These are phyloP conservation scores for Fusarium sp. DNA, from an alignment of 2,329 filamentous ascomycete genomes.

Conservation along the genomic window DNA sequence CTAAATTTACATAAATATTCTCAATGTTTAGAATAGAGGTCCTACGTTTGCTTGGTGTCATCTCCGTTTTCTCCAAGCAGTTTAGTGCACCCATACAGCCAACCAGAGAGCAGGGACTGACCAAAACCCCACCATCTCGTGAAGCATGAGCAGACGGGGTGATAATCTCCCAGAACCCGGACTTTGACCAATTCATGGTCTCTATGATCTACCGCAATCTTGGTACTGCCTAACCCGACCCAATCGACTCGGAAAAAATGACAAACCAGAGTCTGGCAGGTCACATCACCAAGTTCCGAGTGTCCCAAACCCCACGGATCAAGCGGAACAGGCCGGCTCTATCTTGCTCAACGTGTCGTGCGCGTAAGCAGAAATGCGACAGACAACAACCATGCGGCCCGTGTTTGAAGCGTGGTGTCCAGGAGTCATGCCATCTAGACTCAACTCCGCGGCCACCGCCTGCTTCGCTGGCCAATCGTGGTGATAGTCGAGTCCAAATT, in stretches of 20 bases:
- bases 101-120: background rate
- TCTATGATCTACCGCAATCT: rapidly evolving
- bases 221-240: rapidly evolving
- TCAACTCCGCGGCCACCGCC: rapidly evolving
- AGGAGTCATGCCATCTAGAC: background rate
- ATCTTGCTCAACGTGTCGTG: conserved; percentile 12
- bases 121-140: background rate
- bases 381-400: conserved; percentile 10
- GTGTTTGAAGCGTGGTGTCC: background rate
- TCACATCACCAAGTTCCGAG: background rate
- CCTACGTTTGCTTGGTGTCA: background rate
- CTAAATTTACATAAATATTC: rapidly evolving
- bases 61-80: background rate
- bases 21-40: rapidly evolving
- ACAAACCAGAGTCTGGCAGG: background rate
- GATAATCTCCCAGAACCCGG: too few relatives aligned
- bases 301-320: background rate
- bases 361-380: conserved; percentile 17
- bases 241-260: rapidly evolving
- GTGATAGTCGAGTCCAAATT: background rate
- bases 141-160: background rate
- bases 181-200: background rate
- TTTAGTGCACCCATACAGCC: background rate
- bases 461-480: background rate
- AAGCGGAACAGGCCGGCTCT: conserved; percentile 1